phyloP scores from a whole-genome alignment of 1,284 basidiomycete species.

The Fistulinella cinereoalba region DNA sequence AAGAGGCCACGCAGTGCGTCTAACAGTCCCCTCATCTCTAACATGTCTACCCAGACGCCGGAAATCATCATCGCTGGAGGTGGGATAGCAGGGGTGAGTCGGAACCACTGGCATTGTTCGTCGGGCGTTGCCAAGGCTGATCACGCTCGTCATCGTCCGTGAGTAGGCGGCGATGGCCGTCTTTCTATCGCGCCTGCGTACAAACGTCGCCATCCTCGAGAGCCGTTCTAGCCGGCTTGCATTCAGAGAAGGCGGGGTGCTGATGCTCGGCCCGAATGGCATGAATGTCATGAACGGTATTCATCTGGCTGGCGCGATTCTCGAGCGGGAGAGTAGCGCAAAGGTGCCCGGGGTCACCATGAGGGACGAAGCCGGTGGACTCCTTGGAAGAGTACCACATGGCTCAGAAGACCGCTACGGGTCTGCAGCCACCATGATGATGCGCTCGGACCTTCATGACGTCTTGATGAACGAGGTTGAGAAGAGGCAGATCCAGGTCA shows the following conservation, averaged over 20 bases:
- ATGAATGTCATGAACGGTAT: slow-evolving; percentile 32
- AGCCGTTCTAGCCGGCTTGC: slow-evolving; percentile 11
- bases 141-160: background rate
- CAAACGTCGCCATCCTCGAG: slow-evolving; percentile 22
- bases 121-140: background rate
- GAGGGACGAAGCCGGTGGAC: slow-evolving; percentile 21
- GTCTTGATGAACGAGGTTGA: slow-evolving; percentile 30
- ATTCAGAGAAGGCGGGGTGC: slow-evolving; percentile 25
- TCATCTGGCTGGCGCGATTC: slow-evolving; percentile 22
- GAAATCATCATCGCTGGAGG: slow-evolving; percentile 25
- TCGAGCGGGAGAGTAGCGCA: slow-evolving; percentile 21
- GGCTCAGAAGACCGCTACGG: slow-evolving; percentile 31
- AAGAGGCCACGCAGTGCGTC: background rate
- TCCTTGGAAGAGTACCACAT: slow-evolving; percentile 26
- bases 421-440: slow-evolving; percentile 27
- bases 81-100: slow-evolving; percentile 20
- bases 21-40: background rate
- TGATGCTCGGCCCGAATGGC: slow-evolving; percentile 28
- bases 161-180: slow-evolving; percentile 24
- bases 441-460: slow-evolving; percentile 34
- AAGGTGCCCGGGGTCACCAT: slow-evolving; percentile 23
- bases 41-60: slow-evolving; percentile 15
- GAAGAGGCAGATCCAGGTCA: slow-evolving; percentile 16
- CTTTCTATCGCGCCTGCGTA: slow-evolving; percentile 26
- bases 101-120: too few species aligned